These are phyloP conservation scores for Handroanthus guayacan DNA, from an alignment of 257 asterid species.

Conservation along the genomic window DNA sequence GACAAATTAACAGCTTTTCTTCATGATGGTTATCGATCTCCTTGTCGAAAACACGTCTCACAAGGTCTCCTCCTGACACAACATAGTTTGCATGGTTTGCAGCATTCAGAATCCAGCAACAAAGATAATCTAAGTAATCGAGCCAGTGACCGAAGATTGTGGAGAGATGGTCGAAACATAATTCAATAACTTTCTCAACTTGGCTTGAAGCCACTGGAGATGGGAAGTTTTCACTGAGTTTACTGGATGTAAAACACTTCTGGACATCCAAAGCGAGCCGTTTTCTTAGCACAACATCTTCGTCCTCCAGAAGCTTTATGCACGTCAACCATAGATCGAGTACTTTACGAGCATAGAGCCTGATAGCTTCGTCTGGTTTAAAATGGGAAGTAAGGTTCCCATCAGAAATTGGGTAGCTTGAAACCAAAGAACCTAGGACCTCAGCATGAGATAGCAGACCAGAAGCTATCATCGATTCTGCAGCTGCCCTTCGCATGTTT, in stretches of 20 bases:
- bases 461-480: slow-evolving; percentile 87
- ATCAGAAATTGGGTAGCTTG: slow-evolving; percentile 42
- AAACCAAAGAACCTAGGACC: slow-evolving; percentile 55
- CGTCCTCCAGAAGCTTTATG: slow-evolving; percentile 92
- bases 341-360: slow-evolving; percentile 58
- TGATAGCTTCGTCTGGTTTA: slow-evolving; percentile 50
- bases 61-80: slow-evolving; percentile 72
- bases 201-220: slow-evolving; percentile 64
- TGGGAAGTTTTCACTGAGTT: slow-evolving; percentile 22
- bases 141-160: slow-evolving; percentile 68
- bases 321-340: slow-evolving; percentile 75
- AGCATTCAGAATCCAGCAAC: slow-evolving; percentile 64
- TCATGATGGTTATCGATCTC: slow-evolving; percentile 97
- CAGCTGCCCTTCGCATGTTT: slow-evolving; percentile 85
- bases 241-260: slow-evolving; percentile 50
- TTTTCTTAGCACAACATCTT: slow-evolving; percentile 77
- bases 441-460: slow-evolving; percentile 66
- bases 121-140: slow-evolving; percentile 71
- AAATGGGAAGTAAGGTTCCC: slow-evolving; percentile 34
- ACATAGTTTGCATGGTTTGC: slow-evolving; percentile 52
- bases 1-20: slow-evolving; percentile 82
- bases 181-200: slow-evolving; percentile 88
- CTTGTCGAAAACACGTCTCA: slow-evolving; percentile 91
- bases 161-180: slow-evolving; percentile 78
- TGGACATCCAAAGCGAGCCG: slow-evolving; percentile 77